phyloP scores from a whole-genome alignment of 371 early-diverging fungal genomes.

The Phascolomyces articulosus region DNA sequence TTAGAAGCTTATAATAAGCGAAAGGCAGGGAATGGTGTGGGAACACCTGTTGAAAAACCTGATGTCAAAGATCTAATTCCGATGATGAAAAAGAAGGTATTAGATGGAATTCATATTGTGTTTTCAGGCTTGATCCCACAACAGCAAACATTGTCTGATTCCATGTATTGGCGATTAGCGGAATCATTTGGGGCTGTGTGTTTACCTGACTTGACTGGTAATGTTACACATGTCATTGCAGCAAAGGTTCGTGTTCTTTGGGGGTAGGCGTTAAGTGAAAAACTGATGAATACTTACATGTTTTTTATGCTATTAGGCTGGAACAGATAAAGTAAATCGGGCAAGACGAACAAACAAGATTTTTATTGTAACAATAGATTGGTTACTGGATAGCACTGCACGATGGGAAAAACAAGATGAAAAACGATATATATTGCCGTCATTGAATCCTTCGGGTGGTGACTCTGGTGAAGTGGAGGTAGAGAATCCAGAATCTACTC shows the following conservation, averaged over 20 bases:
- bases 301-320: conserved; percentile 41
- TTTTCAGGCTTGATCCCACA: conserved; percentile 65
- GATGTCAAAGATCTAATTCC: conserved; percentile 59
- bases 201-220: conserved; percentile 49
- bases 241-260: conserved; percentile 51
- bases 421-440: conserved; percentile 44
- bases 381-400: conserved; percentile 64
- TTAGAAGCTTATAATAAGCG: conserved; percentile 23
- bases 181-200: conserved; percentile 74
- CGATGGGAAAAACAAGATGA: conserved; percentile 66
- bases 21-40: conserved; percentile 14
- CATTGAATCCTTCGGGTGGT: conserved; percentile 17
- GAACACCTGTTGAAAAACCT: conserved; percentile 24
- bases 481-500: conserved; percentile 37
- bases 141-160: conserved; percentile 40
- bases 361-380: conserved; percentile 57
- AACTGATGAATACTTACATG: too few relatives aligned
- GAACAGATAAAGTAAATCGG: conserved; percentile 61
- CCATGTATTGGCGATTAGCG: conserved; percentile 79
- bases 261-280: too few relatives aligned
- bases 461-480: conserved; percentile 32
- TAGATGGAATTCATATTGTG: conserved; percentile 49
- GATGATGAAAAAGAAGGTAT: conserved; percentile 48
- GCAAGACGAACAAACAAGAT: conserved; percentile 49
- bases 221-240: conserved; percentile 81